Evolutionary conservation across 2,329 filamentous ascomycete genomes (phyloP).

Genomic region (Paramyrothecium sp.): DNA sequence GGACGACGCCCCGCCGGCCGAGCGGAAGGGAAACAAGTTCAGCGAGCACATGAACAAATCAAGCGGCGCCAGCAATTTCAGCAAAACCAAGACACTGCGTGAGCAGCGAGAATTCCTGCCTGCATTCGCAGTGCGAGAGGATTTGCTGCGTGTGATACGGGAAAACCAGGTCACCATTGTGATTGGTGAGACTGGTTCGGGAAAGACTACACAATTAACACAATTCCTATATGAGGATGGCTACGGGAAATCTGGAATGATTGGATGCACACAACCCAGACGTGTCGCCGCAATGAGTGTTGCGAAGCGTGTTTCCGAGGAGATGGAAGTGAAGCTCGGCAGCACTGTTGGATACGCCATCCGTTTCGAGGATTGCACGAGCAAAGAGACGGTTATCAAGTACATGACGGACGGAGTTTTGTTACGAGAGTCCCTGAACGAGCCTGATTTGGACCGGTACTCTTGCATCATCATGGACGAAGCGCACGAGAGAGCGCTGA

Average conservation of each 20-base stretch:
- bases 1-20: conserved; percentile 58
- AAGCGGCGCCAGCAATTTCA: conserved; percentile 86
- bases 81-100: conserved; percentile 81
- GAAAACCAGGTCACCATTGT: conserved; percentile 98
- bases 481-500: conserved; percentile 92
- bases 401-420: conserved; percentile 99
- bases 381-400: conserved; percentile 92
- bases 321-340: conserved; percentile 93
- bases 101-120: conserved; percentile 93
- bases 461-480: conserved; percentile 99
- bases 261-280: conserved; percentile 93
- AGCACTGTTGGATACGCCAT: conserved; percentile 93
- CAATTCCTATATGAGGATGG: conserved; percentile 97
- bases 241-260: conserved; percentile 83
- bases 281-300: conserved; percentile 99
- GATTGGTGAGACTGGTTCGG: conserved; percentile 94
- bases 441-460: conserved; percentile 91
- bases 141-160: conserved; percentile 84
- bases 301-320: conserved; percentile 94
- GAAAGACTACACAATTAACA: conserved; percentile 95
- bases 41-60: conserved; percentile 85
- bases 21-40: conserved; percentile 66
- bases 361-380: conserved; percentile 97
- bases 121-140: conserved; percentile 93
- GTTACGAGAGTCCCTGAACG: conserved; percentile 87